Base-by-base conservation (phyloP, 106 monocot species). In the Dendrobium chrysotoxum region DNA sequence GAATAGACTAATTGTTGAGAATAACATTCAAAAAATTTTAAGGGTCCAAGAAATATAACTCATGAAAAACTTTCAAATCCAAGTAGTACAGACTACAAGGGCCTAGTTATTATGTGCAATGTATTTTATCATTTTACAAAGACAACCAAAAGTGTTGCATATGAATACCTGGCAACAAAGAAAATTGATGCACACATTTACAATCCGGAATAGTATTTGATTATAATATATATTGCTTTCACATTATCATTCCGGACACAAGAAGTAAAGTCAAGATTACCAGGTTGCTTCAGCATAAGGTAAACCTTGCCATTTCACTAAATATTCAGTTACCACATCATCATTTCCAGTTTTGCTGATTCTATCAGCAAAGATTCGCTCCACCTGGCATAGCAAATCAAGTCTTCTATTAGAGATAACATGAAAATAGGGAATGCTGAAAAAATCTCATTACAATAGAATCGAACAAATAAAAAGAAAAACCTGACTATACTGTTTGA, bases 241-340 rank as follows among this genome's bases (percentile, higher is more conserved):
- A 61, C 61, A 61, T n/a, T 61, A n/a, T 61, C 20, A 4, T 6
- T 61, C 61, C 5, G 21, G 35, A 26, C 7, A 70, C 15, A 64
- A 70, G 9, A 31, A 70, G 28, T 25, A 13, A 70, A 35, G 35
- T 35, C 31, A 31, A 31, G 70, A 70, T 70, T 93, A 99, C 99
- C 99, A 99, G 65, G 99, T 99, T 84, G 99, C 89, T 84, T 99
- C 99, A 79, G 99, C 99, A 93, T 99, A 99, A 77, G 99, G 91
- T 75, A 99, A 90, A 20, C 99, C 99, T 85, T 90, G 95, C 99
- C 99, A 99, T 85, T 95, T 93, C 41, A 95, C 95, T 81, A 99
- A 88, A 91, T 99, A 99, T 76, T 99, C 99, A 53, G 87, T 84
- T 67, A 95, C 85, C 73, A 99, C 81, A 84, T 99, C 99, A 85